phyloP scores from a whole-genome alignment of 768 basidiomycete genomes.

The Auriscalpium microsporum region DNA sequence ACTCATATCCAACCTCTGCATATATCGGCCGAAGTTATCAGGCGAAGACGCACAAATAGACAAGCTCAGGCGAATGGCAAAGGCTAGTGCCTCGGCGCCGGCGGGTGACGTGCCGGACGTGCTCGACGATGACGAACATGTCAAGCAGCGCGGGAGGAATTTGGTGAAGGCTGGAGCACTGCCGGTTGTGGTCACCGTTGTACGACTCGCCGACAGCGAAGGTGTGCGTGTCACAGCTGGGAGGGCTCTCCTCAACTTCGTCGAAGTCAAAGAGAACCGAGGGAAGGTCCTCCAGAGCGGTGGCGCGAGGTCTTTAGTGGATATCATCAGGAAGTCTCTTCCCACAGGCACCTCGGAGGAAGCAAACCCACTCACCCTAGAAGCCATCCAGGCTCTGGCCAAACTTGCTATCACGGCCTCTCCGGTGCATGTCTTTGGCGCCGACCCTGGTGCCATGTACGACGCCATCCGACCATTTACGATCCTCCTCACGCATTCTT shows the following conservation, averaged over 20 bases:
- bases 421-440: constrained; percentile 86
- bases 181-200: constrained; percentile 49
- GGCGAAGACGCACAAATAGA: constrained; percentile 80
- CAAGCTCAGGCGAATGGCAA: constrained; percentile 71
- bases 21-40: constrained; percentile 60
- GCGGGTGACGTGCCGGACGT: constrained; percentile 3
- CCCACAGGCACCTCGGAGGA: constrained; percentile 25
- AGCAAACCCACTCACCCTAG: constrained; percentile 39
- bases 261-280: constrained; percentile 72
- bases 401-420: constrained; percentile 91
- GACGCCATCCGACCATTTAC: constrained; percentile 83
- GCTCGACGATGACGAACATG: constrained; percentile 60
- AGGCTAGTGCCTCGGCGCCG: constrained; percentile 16
- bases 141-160: constrained; percentile 49
- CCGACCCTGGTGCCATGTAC: constrained; percentile 63
- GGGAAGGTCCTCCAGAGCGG: constrained; percentile 72
- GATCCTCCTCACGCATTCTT: constrained; percentile 57
- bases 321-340: constrained; percentile 44
- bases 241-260: constrained; percentile 57
- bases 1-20: constrained; percentile 67
- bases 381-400: constrained; percentile 80
- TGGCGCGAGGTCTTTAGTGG: constrained; percentile 57
- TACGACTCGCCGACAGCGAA: constrained; percentile 51
- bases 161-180: constrained; percentile 57
- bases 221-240: constrained; percentile 52